These are phyloP conservation scores for Metschnikowia aberdeeniae DNA, from an alignment of 805 yeast genomes.

Conservation along the genomic window DNA sequence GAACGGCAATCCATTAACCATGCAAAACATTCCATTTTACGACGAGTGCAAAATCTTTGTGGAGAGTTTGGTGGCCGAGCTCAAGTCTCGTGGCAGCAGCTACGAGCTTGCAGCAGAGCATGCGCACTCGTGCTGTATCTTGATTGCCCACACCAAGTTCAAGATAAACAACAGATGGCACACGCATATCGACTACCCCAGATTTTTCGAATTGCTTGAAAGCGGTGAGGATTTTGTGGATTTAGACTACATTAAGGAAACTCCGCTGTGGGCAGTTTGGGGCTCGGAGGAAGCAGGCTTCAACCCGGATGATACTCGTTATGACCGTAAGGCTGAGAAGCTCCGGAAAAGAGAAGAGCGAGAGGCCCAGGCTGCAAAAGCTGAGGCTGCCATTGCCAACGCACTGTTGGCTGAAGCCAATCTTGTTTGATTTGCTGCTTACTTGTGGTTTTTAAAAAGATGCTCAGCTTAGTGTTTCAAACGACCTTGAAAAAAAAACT, in stretches of 20 bases:
- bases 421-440: neutral
- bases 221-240: constrained; percentile 67
- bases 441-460: no score
- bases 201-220: constrained; percentile 65
- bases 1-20: constrained; percentile 84
- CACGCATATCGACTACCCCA: constrained; percentile 82
- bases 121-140: constrained; percentile 89
- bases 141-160: constrained; percentile 75
- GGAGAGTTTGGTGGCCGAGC: constrained; percentile 53
- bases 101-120: constrained; percentile 93
- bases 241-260: constrained; percentile 73
- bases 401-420: constrained; percentile 3
- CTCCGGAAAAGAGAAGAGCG: constrained; percentile 42
- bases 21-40: constrained; percentile 94
- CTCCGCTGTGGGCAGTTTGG: constrained; percentile 90
- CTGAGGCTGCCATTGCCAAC: constrained; percentile 5
- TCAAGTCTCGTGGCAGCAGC: constrained; percentile 59
- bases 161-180: constrained; percentile 71
- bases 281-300: constrained; percentile 85
- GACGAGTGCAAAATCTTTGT: constrained; percentile 85
- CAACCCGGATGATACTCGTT: constrained; percentile 78
- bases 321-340: constrained; percentile 60
- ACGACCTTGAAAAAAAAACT: no score
- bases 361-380: constrained; percentile 21
- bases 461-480: no score